Base-by-base conservation (phyloP, 129 eudicot genomes). In the Solidago caesia region DNA sequence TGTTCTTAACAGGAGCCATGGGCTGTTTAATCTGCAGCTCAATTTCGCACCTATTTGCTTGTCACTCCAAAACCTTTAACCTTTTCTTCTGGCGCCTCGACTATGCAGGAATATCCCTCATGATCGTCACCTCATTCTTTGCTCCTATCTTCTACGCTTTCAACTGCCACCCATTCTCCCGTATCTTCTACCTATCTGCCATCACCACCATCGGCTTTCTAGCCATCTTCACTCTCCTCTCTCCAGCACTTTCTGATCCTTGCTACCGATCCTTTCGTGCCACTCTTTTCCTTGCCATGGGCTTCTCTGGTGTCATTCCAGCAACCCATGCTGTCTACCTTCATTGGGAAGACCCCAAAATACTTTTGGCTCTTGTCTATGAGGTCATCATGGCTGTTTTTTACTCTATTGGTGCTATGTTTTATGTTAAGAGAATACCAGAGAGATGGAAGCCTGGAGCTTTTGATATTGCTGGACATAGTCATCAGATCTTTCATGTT, bases 401-500 rank as follows among this genome's bases (percentile, higher is more conserved):
- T 27, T 93, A 93, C 41, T 90, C 85, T 0, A 10, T 73, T 44
- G 98, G 98, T 42, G 97, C 87, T 0, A 81, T 70, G 66, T 90
- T 93, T 70, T 93, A 93, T 7, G 89, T 93, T 9, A 88, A 74
- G 48, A 83, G 98, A 72, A 72, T 90, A 21, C 98, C 98, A 1
- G 98, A 93, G 82, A 77, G 88, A 75, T 90, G 96, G 96, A 90
- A 75, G 79, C 98, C 98, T 4, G 96, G 98, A 45, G 83, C 84
- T 8, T 93, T 93, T 77, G 97, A 93, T 81, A 79, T 93, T 27
- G 92, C 92, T 6, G 98, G 98, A 7, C 98, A 93, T 25, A 93
- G 98, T 74, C 98, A 93, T 78, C 98, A 93, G 83, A 90, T 93
- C 8, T 93, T 93, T 71, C 98, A 93, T 72, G 89, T 85, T 26